Base-by-base conservation (phyloP, 192 early-diverging fungal species). In the Phlyctochytrium bullatum region DNA sequence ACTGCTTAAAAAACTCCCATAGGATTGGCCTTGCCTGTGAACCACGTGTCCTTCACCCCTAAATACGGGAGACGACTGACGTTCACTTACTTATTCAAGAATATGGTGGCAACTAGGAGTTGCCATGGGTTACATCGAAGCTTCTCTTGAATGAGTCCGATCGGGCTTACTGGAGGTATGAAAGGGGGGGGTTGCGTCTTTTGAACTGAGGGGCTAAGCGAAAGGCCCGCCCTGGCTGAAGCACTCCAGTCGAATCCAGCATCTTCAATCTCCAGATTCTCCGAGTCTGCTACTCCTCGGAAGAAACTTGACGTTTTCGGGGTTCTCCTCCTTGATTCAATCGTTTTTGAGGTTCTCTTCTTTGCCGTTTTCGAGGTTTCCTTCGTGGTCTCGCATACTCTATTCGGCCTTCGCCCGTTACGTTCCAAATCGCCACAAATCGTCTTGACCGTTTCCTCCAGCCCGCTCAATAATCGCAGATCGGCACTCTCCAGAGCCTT, bases 81-180 rank as follows among this genome's bases (percentile, higher is more conserved):
- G 20, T 47, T 20, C 6, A 47, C 40, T 14, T 47, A 47, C 40
- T 53, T 40, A 47, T 64, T 64, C 47, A 64, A 51, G 47, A 64
- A 64, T 10, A 64, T 53, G 4, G 63, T 64, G 4, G 63, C 63
- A 16, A 54, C 30, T 24, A 64, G 63, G 12, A 64, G 28, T 16
- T 23, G 23, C 63, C 63, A 64, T 33, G 63, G 63, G 47, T 64
- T 51, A 3, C 28, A 12, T 14, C n/a, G 10, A 12, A 64, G 47
- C 28, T 51, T 29, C 47, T 64, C 63, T 29, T 64, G 63, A 3
- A 64, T 54, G n/a, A 64, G 63, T 33, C 54, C 34, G 25, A 35
- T 20, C 25, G 3, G 60, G 60, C 54, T 57, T 57, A 57, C 10
- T 10, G 54, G 27, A 6, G 54, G 12, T 6, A 24, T 25, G 27